These are phyloP conservation scores for Ogataea allantospora DNA, from an alignment of 805 yeast species.

Conservation along the genomic window DNA sequence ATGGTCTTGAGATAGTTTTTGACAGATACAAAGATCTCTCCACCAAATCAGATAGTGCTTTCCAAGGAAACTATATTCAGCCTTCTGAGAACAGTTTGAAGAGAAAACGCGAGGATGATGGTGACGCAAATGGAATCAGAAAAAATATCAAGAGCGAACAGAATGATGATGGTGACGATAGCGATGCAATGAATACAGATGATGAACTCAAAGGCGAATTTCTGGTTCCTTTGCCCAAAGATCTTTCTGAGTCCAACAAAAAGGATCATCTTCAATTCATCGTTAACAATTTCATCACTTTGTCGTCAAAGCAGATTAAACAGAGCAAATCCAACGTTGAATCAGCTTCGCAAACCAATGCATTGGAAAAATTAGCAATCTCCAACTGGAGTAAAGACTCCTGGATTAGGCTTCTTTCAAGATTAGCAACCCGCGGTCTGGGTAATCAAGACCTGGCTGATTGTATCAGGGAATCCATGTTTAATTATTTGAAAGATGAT, in stretches of 20 bases:
- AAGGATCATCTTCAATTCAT: constrained; percentile 55
- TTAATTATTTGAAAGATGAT: constrained; percentile 69
- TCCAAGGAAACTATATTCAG: constrained; percentile 4
- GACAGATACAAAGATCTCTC: constrained; percentile 48
- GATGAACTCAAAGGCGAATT: constrained; percentile 33
- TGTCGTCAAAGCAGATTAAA: constrained; percentile 37
- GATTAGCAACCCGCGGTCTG: constrained; percentile 84
- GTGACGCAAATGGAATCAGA: constrained; percentile 26
- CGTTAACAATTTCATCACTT: constrained; percentile 54
- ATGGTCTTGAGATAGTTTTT: constrained; percentile 67
- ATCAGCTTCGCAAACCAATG: constrained; percentile 11
- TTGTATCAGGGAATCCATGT: constrained; percentile 65
- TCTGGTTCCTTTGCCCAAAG: constrained; percentile 55
- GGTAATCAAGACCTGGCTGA: constrained; percentile 49
- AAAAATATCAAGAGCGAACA: constrained; percentile 22
- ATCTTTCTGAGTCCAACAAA: constrained; percentile 52
- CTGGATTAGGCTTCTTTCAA: constrained; percentile 72
- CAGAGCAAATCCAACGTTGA: constrained; percentile 25
- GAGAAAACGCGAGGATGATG: constrained; percentile 13
- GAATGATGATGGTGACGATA: constrained; percentile 2
- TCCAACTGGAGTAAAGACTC: constrained; percentile 57
- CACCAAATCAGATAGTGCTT: constrained; percentile 11
- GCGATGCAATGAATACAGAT: constrained; percentile 20
- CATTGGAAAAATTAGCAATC: constrained; percentile 56
- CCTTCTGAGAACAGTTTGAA: constrained; percentile 12